phyloP scores from a whole-genome alignment of 768 basidiomycete species.

The Mycena kentingensis region DNA sequence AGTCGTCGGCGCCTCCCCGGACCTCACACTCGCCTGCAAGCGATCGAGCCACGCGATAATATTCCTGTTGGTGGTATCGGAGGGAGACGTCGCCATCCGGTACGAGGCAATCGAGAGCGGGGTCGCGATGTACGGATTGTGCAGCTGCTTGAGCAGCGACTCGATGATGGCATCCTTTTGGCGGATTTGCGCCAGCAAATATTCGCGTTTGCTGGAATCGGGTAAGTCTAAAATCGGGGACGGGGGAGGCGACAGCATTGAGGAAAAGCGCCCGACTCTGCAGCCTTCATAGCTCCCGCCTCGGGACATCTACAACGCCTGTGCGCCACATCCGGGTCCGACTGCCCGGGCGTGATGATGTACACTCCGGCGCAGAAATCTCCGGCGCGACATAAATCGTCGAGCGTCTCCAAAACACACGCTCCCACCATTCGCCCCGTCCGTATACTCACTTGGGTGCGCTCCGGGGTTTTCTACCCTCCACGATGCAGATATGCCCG shows the following conservation, averaged over 20 bases:
- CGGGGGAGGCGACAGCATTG: conserved; percentile 30
- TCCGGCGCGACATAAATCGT: background rate
- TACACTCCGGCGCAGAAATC: conserved; percentile 8
- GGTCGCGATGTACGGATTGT: conserved; percentile 80
- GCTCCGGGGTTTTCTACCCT: conserved; percentile 76
- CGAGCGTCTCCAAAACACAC: conserved; percentile 20
- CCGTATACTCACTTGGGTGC: conserved; percentile 78
- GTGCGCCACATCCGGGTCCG: too few species aligned
- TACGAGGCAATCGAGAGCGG: conserved; percentile 80
- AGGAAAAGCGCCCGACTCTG: conserved; percentile 25
- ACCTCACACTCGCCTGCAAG: conserved; percentile 60
- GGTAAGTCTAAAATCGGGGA: conserved; percentile 43
- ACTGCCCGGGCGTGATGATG: too few species aligned
- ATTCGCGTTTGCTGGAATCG: conserved; percentile 75
- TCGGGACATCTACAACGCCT: background rate
- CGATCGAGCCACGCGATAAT: conserved; percentile 78
- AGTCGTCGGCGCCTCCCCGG: conserved; percentile 38
- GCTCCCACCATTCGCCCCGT: too few species aligned
- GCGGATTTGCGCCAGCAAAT: conserved; percentile 79
- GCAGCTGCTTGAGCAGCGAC: conserved; percentile 81
- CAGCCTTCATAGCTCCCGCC: too few species aligned
- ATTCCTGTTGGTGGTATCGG: conserved; percentile 66
- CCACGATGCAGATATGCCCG: conserved; percentile 79
- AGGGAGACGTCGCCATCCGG: conserved; percentile 74
- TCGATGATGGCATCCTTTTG: conserved; percentile 90